Conservation (phyloP, 2,329 filamentous ascomycete genomes). For the Ciborinia camelliae region DNA sequence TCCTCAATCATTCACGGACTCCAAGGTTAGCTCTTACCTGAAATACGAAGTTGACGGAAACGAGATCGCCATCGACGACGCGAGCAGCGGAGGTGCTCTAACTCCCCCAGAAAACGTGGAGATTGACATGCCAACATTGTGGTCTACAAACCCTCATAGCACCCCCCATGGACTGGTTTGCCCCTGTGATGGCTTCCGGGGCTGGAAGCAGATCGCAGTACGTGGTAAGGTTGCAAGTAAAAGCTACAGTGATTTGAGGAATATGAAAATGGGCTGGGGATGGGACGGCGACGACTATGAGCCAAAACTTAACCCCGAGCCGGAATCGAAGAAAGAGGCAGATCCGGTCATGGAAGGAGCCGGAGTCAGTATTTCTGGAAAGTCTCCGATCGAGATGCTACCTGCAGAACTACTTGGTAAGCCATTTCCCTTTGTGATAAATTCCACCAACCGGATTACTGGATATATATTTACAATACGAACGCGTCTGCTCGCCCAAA, state of each 20-base stretch:
- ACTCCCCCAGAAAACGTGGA: slow-evolving; percentile 31
- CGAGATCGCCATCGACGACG: slow-evolving; percentile 49
- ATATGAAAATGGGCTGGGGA: slow-evolving; percentile 53
- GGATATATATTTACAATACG: neutral
- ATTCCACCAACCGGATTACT: slow-evolving; percentile 6
- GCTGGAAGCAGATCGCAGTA: slow-evolving; percentile 61
- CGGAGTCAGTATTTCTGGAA: slow-evolving; percentile 42
- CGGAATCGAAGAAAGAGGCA: slow-evolving; percentile 3
- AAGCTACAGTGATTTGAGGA: slow-evolving; percentile 59
- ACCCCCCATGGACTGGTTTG: slow-evolving; percentile 57
- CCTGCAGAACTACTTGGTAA: slow-evolving; percentile 69
- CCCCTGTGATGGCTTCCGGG: slow-evolving; percentile 55
- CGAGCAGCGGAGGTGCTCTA: slow-evolving; percentile 11
- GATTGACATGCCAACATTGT: slow-evolving; percentile 22
- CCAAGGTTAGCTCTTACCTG: slow-evolving; percentile 56
- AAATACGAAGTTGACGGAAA: slow-evolving; percentile 21
- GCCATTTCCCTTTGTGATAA: slow-evolving; percentile 36
- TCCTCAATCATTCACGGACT: slow-evolving; percentile 60
- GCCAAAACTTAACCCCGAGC: neutral
- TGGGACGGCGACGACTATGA: slow-evolving; percentile 36
- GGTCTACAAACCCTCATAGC: slow-evolving; percentile 47
- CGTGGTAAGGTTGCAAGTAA: slow-evolving; percentile 54
- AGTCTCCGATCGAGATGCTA: slow-evolving; percentile 61
- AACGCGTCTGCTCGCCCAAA: slow-evolving; percentile 5
- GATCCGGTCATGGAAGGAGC: slow-evolving; percentile 15